These are phyloP conservation scores for Pythium aquatile DNA, from an alignment of 352 stramenopile species.

Conservation along the genomic window DNA sequence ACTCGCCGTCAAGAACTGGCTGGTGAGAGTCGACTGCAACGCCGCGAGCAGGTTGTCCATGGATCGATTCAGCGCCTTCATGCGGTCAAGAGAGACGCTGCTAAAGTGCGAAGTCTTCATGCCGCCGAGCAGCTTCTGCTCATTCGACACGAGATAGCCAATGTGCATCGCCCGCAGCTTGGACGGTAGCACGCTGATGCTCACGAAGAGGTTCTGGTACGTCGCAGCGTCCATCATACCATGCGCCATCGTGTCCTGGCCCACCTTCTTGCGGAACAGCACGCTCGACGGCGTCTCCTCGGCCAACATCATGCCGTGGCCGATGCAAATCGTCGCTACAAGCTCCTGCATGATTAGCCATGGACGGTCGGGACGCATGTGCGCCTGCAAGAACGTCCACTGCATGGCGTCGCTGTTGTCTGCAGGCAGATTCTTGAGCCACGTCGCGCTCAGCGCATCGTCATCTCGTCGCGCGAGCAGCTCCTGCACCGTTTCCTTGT, in stretches of 20 bases:
- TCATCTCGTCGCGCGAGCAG: conserved; percentile 14
- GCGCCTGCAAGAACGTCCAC: conserved; percentile 72
- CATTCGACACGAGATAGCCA: conserved; percentile 57
- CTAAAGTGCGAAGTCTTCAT: conserved; percentile 44
- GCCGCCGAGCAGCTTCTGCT: conserved; percentile 64
- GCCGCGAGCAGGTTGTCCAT: conserved; percentile 67
- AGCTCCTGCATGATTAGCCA: conserved; percentile 83
- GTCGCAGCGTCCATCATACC: conserved; percentile 64
- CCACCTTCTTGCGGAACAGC: conserved; percentile 70
- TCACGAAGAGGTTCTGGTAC: conserved; percentile 74
- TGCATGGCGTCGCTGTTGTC: conserved; percentile 53
- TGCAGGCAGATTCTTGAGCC: conserved; percentile 54
- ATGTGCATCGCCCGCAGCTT: conserved; percentile 78
- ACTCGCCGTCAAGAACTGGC: conserved; percentile 64
- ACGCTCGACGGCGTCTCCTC: conserved; percentile 57
- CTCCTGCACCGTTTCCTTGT: conserved; percentile 32
- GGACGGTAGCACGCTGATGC: conserved; percentile 68
- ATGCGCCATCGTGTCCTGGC: conserved; percentile 55
- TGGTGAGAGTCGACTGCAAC: conserved; percentile 67
- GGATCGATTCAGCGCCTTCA: conserved; percentile 45
- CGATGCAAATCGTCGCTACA: conserved; percentile 72
- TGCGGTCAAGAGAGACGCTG: conserved; percentile 34
- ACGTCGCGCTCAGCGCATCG: conserved; percentile 33
- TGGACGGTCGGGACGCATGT: conserved; percentile 63
- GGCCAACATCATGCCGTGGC: conserved; percentile 61